A percentile compares a stretch with the other conserved stretches of the same genome.
phyloP scores from a whole-genome alignment of 2,329 filamentous ascomycete genomes.

The Exophiala sp. region DNA sequence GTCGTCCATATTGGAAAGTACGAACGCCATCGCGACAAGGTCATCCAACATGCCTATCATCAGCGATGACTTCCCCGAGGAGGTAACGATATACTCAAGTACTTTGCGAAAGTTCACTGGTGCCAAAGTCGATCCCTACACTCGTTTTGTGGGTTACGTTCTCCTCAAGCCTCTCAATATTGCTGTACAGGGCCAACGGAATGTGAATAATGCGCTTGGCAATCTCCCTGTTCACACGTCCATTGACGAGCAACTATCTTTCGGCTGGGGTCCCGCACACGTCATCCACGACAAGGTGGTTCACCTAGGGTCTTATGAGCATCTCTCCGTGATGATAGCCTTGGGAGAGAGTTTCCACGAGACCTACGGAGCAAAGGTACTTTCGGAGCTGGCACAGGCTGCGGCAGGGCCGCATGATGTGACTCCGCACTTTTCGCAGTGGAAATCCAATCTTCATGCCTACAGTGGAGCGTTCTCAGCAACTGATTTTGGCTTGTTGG shows the following conservation, averaged over 20 bases:
- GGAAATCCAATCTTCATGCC: conserved; percentile 17
- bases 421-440: conserved; percentile 25
- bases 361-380: conserved; percentile 21
- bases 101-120: conserved; percentile 14
- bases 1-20: too few relatives aligned
- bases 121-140: conserved; percentile 22
- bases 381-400: conserved; percentile 13
- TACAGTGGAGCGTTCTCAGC: conserved; percentile 24
- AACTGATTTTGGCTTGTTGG: conserved; percentile 24
- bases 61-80: conserved; percentile 6
- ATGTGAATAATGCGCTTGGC: conserved; percentile 22
- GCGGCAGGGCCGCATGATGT: conserved; percentile 17
- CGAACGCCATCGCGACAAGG: too few relatives aligned
- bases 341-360: conserved; percentile 25
- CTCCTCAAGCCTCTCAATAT: conserved; percentile 23
- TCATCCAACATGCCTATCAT: conserved; percentile 8
- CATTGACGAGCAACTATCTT: conserved; percentile 14
- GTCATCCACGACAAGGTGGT: conserved; percentile 21
- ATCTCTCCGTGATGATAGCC: conserved; percentile 23
- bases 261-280: conserved; percentile 23
- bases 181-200: conserved; percentile 21
- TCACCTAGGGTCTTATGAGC: conserved; percentile 24
- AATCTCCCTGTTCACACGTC: conserved; percentile 20
- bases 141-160: conserved; percentile 18
- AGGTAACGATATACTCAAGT: conserved; percentile 8